A percentile compares a stretch with the other conserved stretches of the same genome.
These are phyloP conservation scores for Claviceps monticola DNA, from an alignment of 2,329 filamentous ascomycete genomes.

Conservation along the genomic window DNA sequence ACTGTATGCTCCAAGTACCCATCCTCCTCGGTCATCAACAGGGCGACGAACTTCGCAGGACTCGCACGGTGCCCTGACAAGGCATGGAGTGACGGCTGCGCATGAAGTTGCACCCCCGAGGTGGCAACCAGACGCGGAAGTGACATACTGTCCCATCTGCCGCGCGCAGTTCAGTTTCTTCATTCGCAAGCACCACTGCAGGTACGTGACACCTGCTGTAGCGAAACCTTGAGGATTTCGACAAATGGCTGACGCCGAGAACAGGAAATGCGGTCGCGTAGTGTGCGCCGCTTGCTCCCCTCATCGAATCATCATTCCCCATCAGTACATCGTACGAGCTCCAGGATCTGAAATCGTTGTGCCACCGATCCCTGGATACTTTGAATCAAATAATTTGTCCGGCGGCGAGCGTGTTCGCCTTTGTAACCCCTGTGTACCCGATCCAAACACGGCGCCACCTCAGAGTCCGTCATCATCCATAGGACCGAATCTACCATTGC, in stretches of 20 bases:
- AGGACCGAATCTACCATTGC: constrained; percentile 20
- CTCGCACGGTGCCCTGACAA: neutral
- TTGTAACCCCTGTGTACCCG: constrained; percentile 49
- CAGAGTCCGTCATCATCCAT: constrained; percentile 24
- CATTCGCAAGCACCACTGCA: constrained; percentile 85
- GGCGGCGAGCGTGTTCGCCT: constrained; percentile 45
- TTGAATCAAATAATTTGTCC: constrained; percentile 30
- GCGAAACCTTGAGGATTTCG: neutral
- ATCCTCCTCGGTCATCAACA: neutral
- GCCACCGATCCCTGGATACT: constrained; percentile 22
- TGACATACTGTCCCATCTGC: constrained; percentile 75
- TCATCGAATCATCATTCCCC: constrained; percentile 85
- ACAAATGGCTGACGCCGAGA: constrained; percentile 6
- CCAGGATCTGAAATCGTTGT: constrained; percentile 34
- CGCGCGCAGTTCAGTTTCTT: constrained; percentile 66
- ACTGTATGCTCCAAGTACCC: neutral
- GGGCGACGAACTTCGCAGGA: neutral
- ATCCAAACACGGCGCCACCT: constrained; percentile 45
- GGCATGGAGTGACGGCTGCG: neutral
- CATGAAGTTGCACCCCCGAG: constrained; percentile 47
- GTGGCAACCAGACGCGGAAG: constrained; percentile 84
- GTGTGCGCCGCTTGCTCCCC: constrained; percentile 85
- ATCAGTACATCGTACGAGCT: constrained; percentile 81
- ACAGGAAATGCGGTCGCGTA: constrained; percentile 78
- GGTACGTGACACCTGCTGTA: constrained; percentile 28